Evolutionary conservation across 495 filamentous ascomycete species (phyloP), one percentile per base, ranked within the genome.

Genomic region (Aspergillus wentii): DNA sequence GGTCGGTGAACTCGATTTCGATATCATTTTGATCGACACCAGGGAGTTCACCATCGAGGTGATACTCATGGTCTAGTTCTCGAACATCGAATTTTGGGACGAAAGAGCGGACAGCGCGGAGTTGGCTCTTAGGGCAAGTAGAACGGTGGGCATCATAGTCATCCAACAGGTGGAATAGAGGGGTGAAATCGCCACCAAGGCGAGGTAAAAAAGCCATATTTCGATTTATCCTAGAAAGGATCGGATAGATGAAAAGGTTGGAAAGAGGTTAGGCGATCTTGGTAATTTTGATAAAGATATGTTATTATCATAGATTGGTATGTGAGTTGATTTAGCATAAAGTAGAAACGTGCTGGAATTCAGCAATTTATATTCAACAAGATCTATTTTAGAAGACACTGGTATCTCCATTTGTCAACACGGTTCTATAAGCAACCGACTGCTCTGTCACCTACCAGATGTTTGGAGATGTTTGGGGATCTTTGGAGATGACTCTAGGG

Each of bases 11-110:
- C 59, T 94, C 87, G 51, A 95, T 85, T 35, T 77, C 65, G 44
- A 95, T 62, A 50, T 94, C 71, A 40, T 83, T 76, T 53, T 86
- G 83, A 33, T 85, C 75, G 31, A 89, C 71, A 26, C 91, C 91
- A 0, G 91, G 88, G 0, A 95, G 75, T 60, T 95, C 91, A 49
- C 88, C 89, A 50, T 92, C 79, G 2, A 97, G 80, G 49, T 89
- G 75, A 61, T 91, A 97, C 48, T 55, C 56, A 10, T 78, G 53
- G 28, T 74, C 66, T 2, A 69, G 59, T 62, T 95, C 88, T 40
- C 75, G 74, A 30, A 94, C 72, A 54, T 96, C 90, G 63, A 96
- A 95, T 43, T 77, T 77, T 1, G 87, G 87, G 7, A 65, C 57
- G 68, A 87, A 89, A 32, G 72, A 62, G 16, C 51, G 59, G 19